phyloP scores from a whole-genome alignment of 2,329 filamentous ascomycete species.

The Hypoxylon sp. region DNA sequence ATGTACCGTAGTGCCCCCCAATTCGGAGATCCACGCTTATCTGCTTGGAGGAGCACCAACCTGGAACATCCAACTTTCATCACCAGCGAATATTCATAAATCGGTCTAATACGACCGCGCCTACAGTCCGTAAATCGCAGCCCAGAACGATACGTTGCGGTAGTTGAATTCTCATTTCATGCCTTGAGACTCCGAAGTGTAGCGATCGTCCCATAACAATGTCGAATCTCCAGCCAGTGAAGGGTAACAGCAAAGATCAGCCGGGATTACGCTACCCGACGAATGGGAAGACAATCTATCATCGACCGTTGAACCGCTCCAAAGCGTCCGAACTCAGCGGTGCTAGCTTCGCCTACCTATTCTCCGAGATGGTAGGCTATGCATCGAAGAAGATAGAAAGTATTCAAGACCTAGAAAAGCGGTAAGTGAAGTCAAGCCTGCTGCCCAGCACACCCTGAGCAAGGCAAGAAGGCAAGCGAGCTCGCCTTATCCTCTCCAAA shows the following conservation, averaged over 20 bases:
- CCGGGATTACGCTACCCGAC: constrained; percentile 87
- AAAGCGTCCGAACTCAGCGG: constrained; percentile 92
- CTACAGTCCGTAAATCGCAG: not conserved
- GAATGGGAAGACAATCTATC: constrained; percentile 97
- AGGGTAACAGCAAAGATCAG: constrained; percentile 64
- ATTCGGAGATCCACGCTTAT: constrained; percentile 10
- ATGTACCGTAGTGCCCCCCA: not conserved
- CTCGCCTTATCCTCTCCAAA: not conserved
- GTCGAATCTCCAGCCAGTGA: constrained; percentile 66
- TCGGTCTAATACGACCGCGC: not conserved
- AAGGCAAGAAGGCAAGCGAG: not conserved
- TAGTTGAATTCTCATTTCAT: constrained; percentile 5
- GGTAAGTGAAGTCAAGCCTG: constrained; percentile 66
- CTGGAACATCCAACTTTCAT: constrained; percentile 7
- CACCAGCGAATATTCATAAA: constrained; percentile 1
- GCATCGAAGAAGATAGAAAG: constrained; percentile 91
- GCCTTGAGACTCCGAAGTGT: not conserved
- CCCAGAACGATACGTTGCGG: not conserved
- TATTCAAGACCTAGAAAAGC: constrained; percentile 92
- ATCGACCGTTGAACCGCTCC: constrained; percentile 91
- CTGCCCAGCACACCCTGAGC: not conserved
- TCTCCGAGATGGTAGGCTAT: constrained; percentile 96
- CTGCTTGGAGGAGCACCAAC: constrained; percentile 2
- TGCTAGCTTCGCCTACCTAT: constrained; percentile 94
- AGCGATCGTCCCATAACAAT: constrained; percentile 53